Evolutionary conservation across 2,329 filamentous ascomycete species (phyloP).

Genomic region (Pseudogymnoascus sp.): DNA sequence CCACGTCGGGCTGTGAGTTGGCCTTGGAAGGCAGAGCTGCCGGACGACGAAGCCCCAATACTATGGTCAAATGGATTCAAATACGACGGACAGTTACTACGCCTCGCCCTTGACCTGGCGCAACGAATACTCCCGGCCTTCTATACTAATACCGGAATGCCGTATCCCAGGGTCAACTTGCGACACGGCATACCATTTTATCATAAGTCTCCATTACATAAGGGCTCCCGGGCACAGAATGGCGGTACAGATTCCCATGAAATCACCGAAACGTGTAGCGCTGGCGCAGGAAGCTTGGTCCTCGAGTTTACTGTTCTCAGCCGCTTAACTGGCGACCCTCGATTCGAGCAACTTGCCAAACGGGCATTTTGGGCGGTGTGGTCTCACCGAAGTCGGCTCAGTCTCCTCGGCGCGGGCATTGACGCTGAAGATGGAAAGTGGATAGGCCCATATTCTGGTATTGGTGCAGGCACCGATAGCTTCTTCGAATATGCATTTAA

Average conservation of each 20-base stretch:
- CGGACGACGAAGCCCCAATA: slow-evolving; percentile 48
- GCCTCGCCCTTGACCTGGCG: slow-evolving; percentile 80
- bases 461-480: slow-evolving; percentile 93
- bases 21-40: slow-evolving; percentile 22
- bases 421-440: slow-evolving; percentile 86
- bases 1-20: slow-evolving; percentile 31
- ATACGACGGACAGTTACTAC: slow-evolving; percentile 83
- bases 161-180: slow-evolving; percentile 90
- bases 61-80: slow-evolving; percentile 67
- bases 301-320: slow-evolving; percentile 89
- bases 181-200: slow-evolving; percentile 90
- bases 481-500: slow-evolving; percentile 99
- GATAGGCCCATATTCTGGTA: slow-evolving; percentile 83
- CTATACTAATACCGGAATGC: slow-evolving; percentile 81
- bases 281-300: slow-evolving; percentile 89
- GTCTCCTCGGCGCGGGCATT: slow-evolving; percentile 82
- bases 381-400: slow-evolving; percentile 74
- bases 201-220: slow-evolving; percentile 70
- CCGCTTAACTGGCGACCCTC: slow-evolving; percentile 71
- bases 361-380: slow-evolving; percentile 97
- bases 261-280: slow-evolving; percentile 92
- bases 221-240: slow-evolving; percentile 39
- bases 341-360: slow-evolving; percentile 87
- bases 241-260: slow-evolving; percentile 39
- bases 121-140: slow-evolving; percentile 84